Base-by-base conservation (phyloP, 441 rosid genomes). In the Dalechampia spathulata region DNA sequence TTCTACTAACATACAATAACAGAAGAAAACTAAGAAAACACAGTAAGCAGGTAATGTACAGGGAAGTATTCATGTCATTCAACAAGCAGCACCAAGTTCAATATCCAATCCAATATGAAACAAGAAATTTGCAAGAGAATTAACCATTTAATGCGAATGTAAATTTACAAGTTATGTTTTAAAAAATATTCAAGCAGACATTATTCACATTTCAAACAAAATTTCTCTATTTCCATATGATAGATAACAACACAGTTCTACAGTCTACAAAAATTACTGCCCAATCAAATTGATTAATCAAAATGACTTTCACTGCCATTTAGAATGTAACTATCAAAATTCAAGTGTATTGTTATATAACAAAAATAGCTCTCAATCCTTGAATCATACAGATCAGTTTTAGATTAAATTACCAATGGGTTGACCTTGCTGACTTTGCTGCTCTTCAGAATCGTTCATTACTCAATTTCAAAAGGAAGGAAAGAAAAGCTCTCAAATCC, bases 381-480 rank as follows among this genome's bases (percentile, higher is more conserved):
- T 56, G 21, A 34, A 10, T 19, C 15, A 34, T 17, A 19, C 8
- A 19, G 23, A 23, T 37, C 30, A 52, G 13, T 21, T 8, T 11
- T 15, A 54, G 39, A 39, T 7, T n/a, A 27, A 58, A 25, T 54
- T 46, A 84, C 87, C 85, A 17, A 42, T 65, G 22, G 72, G 50
- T 66, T 67, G 78, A 69, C 63, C 72, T 62, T 63, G 80, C 63
- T 71, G n/a, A n/a, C n/a, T n/a, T n/a, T n/a, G 4, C 34, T 30
- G 64, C 68, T 75, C 78, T 58, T 67, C 49, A 61, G 75, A 72
- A 52, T 62, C 84, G 68, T 72, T 84, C 94, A 86, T 83, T 53
- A 23, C 49, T 48, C 32, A 22, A 39, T 39, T 34, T 5, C 2
- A 3, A 3, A 30, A 5, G 14, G 10, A 39, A 39, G 2, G 15